These are phyloP conservation scores for Neofusicoccum laricinum DNA, from an alignment of 2,329 filamentous ascomycete genomes.

Conservation along the genomic window DNA sequence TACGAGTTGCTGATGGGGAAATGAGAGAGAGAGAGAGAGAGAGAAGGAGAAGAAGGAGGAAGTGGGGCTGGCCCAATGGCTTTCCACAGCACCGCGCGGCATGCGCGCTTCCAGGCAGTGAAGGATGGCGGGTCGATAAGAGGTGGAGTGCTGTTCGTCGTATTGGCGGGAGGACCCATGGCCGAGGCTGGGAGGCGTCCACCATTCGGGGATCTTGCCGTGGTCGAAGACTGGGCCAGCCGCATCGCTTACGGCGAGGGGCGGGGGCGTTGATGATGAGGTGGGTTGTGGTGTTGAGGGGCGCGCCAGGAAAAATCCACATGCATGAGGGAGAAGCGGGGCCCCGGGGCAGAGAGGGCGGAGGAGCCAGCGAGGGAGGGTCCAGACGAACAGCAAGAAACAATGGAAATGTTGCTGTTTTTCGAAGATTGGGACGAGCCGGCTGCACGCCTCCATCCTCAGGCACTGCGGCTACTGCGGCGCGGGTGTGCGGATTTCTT, in stretches of 20 bases:
- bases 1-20: neutral
- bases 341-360: neutral
- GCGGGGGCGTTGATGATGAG: neutral
- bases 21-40: neutral
- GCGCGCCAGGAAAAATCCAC: neutral
- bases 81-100: neutral
- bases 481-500: neutral
- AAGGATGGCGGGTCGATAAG: too few relatives aligned
- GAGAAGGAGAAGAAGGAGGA: too few relatives aligned
- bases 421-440: too few relatives aligned
- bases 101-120: neutral
- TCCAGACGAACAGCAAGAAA: neutral
- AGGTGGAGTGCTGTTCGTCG: neutral
- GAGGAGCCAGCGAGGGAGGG: neutral
- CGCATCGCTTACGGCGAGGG: neutral
- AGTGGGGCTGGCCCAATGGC: neutral
- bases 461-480: neutral
- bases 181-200: neutral
- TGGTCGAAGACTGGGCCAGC: neutral
- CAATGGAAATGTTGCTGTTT: too few relatives aligned
- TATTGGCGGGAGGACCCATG: neutral
- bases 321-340: neutral
- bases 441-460: too few relatives aligned
- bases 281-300: constrained; percentile 3
- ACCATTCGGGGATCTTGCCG: neutral